These are phyloP conservation scores for Calocera cornea DNA, from an alignment of 768 basidiomycete genomes.

Conservation along the genomic window DNA sequence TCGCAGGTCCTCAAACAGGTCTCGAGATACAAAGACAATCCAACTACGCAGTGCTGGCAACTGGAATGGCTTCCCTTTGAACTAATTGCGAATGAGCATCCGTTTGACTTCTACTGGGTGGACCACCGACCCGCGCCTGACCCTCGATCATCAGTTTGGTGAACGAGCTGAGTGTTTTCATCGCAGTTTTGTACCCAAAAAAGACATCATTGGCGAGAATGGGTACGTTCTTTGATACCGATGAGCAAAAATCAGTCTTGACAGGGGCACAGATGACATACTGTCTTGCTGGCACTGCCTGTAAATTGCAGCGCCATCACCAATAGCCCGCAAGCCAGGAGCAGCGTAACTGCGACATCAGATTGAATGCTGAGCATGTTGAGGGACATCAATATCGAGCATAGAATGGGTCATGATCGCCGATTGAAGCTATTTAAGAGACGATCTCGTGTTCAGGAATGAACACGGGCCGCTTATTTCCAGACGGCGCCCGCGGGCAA, in stretches of 20 bases:
- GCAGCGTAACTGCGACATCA: background rate
- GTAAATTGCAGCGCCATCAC: background rate
- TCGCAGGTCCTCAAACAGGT: background rate
- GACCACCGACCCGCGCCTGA: background rate
- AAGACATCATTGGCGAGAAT: background rate
- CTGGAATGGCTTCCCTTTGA: background rate
- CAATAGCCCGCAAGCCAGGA: background rate
- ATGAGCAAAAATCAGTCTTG: too few species aligned
- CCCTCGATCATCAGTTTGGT: background rate
- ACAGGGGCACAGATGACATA: background rate
- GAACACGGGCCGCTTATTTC: background rate
- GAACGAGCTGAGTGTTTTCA: background rate
- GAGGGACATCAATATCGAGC: background rate
- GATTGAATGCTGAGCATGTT: background rate
- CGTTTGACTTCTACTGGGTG: background rate
- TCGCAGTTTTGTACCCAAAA: background rate
- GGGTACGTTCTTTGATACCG: background rate
- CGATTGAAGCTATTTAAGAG: too few species aligned
- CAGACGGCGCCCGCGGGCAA: too few species aligned
- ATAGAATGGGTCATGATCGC: background rate
- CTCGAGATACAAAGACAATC: background rate
- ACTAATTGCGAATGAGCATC: background rate
- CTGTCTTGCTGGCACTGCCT: background rate
- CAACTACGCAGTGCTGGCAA: background rate
- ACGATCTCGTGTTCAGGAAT: too few species aligned